These are phyloP conservation scores for Coemansia aciculifera DNA, from an alignment of 192 early-diverging fungal species.

Conservation along the genomic window DNA sequence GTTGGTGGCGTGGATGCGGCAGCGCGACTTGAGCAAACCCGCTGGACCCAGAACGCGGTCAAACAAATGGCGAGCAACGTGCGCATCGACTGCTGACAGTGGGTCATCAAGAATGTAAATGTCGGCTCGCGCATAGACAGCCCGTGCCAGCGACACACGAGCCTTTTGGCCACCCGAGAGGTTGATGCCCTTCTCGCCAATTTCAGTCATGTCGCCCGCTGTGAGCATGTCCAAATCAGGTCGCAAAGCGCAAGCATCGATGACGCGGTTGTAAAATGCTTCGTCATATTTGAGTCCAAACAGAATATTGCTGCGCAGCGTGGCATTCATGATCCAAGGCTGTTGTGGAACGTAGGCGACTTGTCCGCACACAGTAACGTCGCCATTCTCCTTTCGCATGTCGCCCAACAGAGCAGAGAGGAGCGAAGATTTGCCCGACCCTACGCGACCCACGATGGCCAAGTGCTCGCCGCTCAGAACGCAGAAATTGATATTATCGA, in stretches of 20 bases:
- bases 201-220: constrained; percentile 91
- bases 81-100: constrained; percentile 68
- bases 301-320: constrained; percentile 87
- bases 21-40: constrained; percentile 77
- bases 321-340: constrained; percentile 96
- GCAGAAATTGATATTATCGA: constrained; percentile 44
- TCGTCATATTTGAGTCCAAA: constrained; percentile 81
- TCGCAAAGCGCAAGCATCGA: constrained; percentile 82
- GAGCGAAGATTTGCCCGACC: constrained; percentile 77
- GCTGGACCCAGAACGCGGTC: constrained; percentile 84
- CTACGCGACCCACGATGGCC: constrained; percentile 70
- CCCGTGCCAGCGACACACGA: constrained; percentile 59
- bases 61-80: constrained; percentile 80
- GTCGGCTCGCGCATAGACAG: constrained; percentile 91
- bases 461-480: constrained; percentile 53
- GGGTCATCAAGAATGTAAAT: constrained; percentile 78
- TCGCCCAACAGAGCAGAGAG: constrained; percentile 83
- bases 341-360: constrained; percentile 64
- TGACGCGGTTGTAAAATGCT: constrained; percentile 70
- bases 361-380: constrained; percentile 66
- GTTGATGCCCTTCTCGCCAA: constrained; percentile 90
- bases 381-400: constrained; percentile 71
- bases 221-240: constrained; percentile 84
- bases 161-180: constrained; percentile 93
- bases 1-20: constrained; percentile 81